A percentile compares a stretch with the other conserved stretches of the same genome.
Conservation (phyloP, 176 grass and related monocot genomes). For the Luzula sylvatica region DNA sequence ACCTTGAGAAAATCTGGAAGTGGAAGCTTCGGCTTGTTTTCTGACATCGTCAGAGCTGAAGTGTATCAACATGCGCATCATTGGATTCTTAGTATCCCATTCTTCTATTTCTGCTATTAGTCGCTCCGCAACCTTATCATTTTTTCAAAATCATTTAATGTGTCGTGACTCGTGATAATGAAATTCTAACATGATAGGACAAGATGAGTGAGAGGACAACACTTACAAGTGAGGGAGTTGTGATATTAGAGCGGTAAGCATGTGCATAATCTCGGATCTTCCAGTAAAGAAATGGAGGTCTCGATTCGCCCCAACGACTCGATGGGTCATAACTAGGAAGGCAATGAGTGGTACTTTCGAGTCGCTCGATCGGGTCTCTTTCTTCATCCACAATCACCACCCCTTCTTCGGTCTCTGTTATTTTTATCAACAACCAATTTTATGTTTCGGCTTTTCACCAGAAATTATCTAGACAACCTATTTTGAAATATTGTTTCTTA, state of each 20-base stretch:
- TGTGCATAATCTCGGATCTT: slow-evolving; percentile 74
- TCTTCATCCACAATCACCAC: slow-evolving; percentile 41
- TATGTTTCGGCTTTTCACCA: too few relatives aligned
- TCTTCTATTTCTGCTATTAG: slow-evolving; percentile 50
- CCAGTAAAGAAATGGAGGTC: slow-evolving; percentile 57
- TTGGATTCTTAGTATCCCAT: slow-evolving; percentile 43
- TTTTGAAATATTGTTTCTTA: too few relatives aligned
- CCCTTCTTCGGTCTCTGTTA: slow-evolving; percentile 55
- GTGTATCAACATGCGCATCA: slow-evolving; percentile 48
- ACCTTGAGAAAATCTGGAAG: slow-evolving; percentile 59
- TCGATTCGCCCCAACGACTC: slow-evolving; percentile 14
- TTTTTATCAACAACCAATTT: neutral
- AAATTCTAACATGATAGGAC: neutral
- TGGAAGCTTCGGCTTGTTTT: slow-evolving; percentile 64
- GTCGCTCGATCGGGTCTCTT: slow-evolving; percentile 37
- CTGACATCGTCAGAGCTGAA: slow-evolving; percentile 50
- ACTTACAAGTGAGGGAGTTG: slow-evolving; percentile 52
- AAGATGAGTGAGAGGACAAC: too few relatives aligned
- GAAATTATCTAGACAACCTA: neutral
- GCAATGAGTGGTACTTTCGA: slow-evolving; percentile 30
- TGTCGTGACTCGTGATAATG: neutral
- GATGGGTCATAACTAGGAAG: slow-evolving; percentile 30
- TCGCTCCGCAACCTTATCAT: slow-evolving; percentile 47
- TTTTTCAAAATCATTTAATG: neutral
- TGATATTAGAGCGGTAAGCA: slow-evolving; percentile 51